Base-by-base conservation (phyloP, 2,329 filamentous ascomycete genomes). In the Phaeoacremonium minimum region DNA sequence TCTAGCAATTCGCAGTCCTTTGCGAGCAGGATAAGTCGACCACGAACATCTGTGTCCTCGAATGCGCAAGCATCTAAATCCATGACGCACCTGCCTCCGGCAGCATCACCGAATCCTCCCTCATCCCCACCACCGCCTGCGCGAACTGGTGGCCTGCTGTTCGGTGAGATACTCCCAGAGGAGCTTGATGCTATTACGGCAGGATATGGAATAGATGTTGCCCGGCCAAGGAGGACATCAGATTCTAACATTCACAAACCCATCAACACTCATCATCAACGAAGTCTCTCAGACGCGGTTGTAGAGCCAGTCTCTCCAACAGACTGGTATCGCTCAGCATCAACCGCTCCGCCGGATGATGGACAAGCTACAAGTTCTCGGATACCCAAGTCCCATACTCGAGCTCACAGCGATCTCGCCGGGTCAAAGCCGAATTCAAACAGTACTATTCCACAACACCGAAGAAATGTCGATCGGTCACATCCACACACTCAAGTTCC, bases 141-240 rank as follows among this genome's bases (percentile, higher is more conserved):
- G 50, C 57, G 58, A 43, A 47, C 64, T 32, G 67, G 70, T 36
- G 72, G 72, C 43, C 75, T 86, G 22, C 63, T 90, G 15, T 91
- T 91, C 62, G 86, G 86, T 26, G 87, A 90, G 58, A 74, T 90
- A 46, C 63, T 80, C 18, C 72, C 77, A n/a, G 68, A 77, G 26
- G 70, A 77, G 46, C 69, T 67, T 48, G 68, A 75, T 46, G 53
- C 68, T 17, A 58, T 67, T 15, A 63, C 71, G 33, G 64, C 69
- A 35, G 80, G 77, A 5, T 80, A 78, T 61, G 82, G 81, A 35
- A 84, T 85, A 45, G 66, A 73, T 41, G 57, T 60, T 20, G 51
- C 64, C 33, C 64, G 72, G 34, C 66, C 69, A 41, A 69, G 83
- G 44, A 73, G 83, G 57, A 82, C 81, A 15, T 87, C 85, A 30